Percentiles rank a stretch among this genome's conserved stretches.
Conservation (phyloP, 2,329 filamentous ascomycete species). For the Sporothrix inflata region DNA sequence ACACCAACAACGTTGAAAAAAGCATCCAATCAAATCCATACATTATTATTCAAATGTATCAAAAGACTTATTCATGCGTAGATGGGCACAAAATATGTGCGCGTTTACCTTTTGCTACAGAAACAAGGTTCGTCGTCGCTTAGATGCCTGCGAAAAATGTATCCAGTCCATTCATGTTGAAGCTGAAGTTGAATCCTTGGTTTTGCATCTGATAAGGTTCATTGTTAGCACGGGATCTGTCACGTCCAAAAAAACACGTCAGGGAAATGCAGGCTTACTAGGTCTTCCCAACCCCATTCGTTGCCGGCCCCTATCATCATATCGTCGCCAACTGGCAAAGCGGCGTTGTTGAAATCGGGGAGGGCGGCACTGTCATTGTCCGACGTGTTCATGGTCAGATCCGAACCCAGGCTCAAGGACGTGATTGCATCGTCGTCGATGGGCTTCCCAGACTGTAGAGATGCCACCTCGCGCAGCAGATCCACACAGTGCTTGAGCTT, state of each 20-base stretch:
- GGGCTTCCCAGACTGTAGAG: constrained; percentile 22
- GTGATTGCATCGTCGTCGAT: constrained; percentile 5
- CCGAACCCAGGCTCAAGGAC: constrained; percentile 14
- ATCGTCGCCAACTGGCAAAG: neutral
- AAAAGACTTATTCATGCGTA: neutral
- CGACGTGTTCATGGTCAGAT: neutral
- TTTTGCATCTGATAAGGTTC: constrained; percentile 32
- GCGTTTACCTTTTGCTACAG: neutral
- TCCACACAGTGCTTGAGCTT: constrained; percentile 41
- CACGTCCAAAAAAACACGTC: neutral
- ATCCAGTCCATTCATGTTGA: constrained; percentile 33
- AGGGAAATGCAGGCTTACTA: constrained; percentile 31
- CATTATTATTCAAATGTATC: neutral
- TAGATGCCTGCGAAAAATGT: constrained; percentile 28
- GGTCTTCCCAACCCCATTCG: constrained; percentile 36
- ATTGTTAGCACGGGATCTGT: neutral
- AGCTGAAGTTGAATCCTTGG: constrained; percentile 34
- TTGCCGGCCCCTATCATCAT: neutral
- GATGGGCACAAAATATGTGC: too few species aligned
- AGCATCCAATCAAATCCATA: neutral
- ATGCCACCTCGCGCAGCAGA: constrained; percentile 42
- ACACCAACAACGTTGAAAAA: neutral
- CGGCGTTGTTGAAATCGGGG: neutral
- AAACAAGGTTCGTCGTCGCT: neutral
- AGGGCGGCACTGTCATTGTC: neutral